These are phyloP conservation scores for Lasiosphaeria ovina DNA, from an alignment of 495 filamentous ascomycete species.

Conservation along the genomic window DNA sequence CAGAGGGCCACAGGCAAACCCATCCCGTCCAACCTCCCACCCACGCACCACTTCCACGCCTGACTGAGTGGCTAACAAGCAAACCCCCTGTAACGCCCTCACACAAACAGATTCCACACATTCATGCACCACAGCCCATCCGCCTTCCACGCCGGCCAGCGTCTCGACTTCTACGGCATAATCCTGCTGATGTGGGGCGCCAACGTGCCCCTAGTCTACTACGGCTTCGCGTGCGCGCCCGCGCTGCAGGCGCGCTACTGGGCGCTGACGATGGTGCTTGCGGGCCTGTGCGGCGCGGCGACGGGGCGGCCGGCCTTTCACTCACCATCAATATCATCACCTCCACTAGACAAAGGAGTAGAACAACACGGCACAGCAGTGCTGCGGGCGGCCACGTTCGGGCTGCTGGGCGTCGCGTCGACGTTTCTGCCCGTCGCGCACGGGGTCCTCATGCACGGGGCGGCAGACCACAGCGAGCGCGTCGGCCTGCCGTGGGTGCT, in stretches of 20 bases:
- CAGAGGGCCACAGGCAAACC: too few species aligned
- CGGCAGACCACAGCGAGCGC: slow-evolving; percentile 34
- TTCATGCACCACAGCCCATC: slow-evolving; percentile 47
- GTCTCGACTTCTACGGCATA: slow-evolving; percentile 53
- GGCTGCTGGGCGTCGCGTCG: slow-evolving; percentile 38
- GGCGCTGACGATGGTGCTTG: slow-evolving; percentile 32
- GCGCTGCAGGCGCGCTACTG: slow-evolving; percentile 40
- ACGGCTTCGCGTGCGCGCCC: slow-evolving; percentile 45
- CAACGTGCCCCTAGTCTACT: slow-evolving; percentile 52
- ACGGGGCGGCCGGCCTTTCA: slow-evolving; percentile 32
- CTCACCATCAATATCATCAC: slow-evolving; percentile 18
- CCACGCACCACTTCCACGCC: too few species aligned
- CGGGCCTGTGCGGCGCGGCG: slow-evolving; percentile 26
- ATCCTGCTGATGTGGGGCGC: slow-evolving; percentile 54
- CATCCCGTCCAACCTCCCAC: too few species aligned
- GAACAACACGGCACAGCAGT: slow-evolving; percentile 6
- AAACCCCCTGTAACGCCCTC: not conserved
- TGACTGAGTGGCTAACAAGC: too few species aligned
- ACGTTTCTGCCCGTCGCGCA: slow-evolving; percentile 44
- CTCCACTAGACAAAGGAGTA: too few species aligned
- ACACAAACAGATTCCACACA: slow-evolving; percentile 42
- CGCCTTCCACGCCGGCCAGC: slow-evolving; percentile 38
- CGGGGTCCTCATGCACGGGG: slow-evolving; percentile 40
- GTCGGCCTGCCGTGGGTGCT: slow-evolving; percentile 46
- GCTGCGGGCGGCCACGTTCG: slow-evolving; percentile 41